phyloP scores from a whole-genome alignment of 2,329 filamentous ascomycete species.

The Graphilbum sp. region DNA sequence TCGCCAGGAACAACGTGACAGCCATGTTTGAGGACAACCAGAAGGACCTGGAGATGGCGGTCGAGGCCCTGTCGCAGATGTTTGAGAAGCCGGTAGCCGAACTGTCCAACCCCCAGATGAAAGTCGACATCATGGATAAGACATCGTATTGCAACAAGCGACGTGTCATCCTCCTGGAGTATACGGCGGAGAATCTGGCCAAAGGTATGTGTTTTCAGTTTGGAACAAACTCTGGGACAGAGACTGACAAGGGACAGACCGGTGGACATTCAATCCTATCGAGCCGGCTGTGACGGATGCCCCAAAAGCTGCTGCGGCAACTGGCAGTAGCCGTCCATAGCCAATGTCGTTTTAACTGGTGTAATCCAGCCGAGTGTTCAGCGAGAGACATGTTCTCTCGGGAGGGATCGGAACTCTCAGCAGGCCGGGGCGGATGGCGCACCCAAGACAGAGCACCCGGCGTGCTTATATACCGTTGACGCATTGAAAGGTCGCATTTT shows the following conservation, averaged over 20 bases:
- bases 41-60: constrained; percentile 92
- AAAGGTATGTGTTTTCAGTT: constrained; percentile 47
- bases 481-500: too few species aligned
- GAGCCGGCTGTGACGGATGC: neutral
- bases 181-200: constrained; percentile 84
- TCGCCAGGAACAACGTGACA: constrained; percentile 88
- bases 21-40: constrained; percentile 99
- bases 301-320: neutral
- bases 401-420: too few species aligned
- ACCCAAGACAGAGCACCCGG: too few species aligned
- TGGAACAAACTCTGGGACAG: neutral
- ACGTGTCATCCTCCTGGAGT: constrained; percentile 73
- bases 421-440: too few species aligned
- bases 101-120: constrained; percentile 70
- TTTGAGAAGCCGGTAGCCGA: constrained; percentile 94
- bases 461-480: too few species aligned
- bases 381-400: too few species aligned
- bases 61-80: constrained; percentile 95
- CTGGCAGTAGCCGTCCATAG: neutral
- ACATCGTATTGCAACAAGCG: constrained; percentile 93
- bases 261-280: constrained; percentile 8
- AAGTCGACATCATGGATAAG: constrained; percentile 98
- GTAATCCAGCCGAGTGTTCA: too few species aligned
- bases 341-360: too few species aligned
- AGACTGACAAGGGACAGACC: constrained; percentile 1